Percentiles rank a stretch among this genome's conserved stretches.
Conservation (phyloP, 106 monocot genomes). For the Xerophyta viscosa region DNA sequence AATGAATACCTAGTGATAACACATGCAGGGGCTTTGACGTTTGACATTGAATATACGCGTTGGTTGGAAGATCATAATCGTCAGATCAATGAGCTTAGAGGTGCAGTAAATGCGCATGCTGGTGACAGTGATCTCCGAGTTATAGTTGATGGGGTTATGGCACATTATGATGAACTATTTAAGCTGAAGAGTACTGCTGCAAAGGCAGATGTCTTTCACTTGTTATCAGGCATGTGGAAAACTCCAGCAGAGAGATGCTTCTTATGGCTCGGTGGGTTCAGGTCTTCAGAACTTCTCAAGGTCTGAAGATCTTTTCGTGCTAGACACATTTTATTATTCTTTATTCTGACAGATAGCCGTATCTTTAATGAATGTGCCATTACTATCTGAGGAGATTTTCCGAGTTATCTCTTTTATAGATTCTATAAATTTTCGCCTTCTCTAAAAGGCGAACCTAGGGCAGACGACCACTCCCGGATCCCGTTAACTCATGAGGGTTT, state of each 20-base stretch:
- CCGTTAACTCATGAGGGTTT: no score
- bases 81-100: constrained; percentile 42
- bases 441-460: no score
- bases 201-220: constrained; percentile 45
- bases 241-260: constrained; percentile 56
- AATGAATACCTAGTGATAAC: not conserved
- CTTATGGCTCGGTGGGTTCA: constrained; percentile 45
- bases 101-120: constrained; percentile 50
- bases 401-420: no score
- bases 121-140: constrained; percentile 35
- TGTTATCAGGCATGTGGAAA: constrained; percentile 61
- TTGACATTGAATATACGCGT: constrained; percentile 45
- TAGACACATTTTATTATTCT: no score
- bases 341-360: no score
- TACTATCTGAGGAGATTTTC: no score
- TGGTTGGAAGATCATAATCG: constrained; percentile 58
- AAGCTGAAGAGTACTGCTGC: constrained; percentile 35
- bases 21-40: constrained; percentile 37
- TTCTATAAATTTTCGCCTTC: no score
- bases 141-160: constrained; percentile 40
- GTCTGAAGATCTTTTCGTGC: constrained; percentile 14
- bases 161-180: constrained; percentile 47
- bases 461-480: no score
- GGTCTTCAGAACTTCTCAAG: constrained; percentile 48
- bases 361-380: no score